Conservation (phyloP, 2,329 filamentous ascomycete species). For the Magnaporthales sp. region DNA sequence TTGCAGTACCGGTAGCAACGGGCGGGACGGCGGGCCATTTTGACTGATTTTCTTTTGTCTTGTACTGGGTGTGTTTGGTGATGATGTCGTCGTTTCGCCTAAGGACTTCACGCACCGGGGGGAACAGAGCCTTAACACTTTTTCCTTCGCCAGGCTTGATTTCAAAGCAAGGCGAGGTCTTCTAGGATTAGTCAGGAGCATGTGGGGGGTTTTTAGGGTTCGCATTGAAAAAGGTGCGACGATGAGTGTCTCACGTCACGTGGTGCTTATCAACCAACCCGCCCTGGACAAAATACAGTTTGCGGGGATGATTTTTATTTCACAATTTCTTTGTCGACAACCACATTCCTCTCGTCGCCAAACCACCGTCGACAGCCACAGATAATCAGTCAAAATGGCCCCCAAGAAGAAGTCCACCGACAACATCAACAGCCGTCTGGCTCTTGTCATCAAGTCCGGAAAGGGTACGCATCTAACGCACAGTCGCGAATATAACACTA, state of each 20-base stretch:
- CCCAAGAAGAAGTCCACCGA: slow-evolving; percentile 51
- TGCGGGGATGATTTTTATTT: background rate
- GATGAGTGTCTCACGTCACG: background rate
- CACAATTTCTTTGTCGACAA: background rate
- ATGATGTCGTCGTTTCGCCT: slow-evolving; percentile 16
- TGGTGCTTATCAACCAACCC: background rate
- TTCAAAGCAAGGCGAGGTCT: slow-evolving; percentile 40
- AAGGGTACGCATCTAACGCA: slow-evolving; percentile 32
- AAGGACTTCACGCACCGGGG: background rate
- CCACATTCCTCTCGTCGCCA: background rate
- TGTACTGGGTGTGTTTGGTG: slow-evolving; percentile 19
- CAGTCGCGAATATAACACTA: background rate
- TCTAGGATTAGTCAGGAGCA: background rate
- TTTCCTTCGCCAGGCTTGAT: slow-evolving; percentile 30
- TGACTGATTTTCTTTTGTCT: slow-evolving; percentile 53
- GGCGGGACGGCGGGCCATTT: slow-evolving; percentile 98
- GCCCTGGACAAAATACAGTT: background rate
- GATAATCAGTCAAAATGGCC: slow-evolving; percentile 41
- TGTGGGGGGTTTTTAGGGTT: slow-evolving; percentile 1
- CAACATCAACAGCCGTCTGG: slow-evolving; percentile 56
- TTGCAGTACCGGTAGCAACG: slow-evolving; percentile 99
- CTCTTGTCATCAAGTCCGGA: slow-evolving; percentile 56
- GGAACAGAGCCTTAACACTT: slow-evolving; percentile 18
- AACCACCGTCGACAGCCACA: background rate
- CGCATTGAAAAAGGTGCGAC: slow-evolving; percentile 3